Conservation (phyloP, 2,329 filamentous ascomycete genomes). For the Fulvia fulva region DNA sequence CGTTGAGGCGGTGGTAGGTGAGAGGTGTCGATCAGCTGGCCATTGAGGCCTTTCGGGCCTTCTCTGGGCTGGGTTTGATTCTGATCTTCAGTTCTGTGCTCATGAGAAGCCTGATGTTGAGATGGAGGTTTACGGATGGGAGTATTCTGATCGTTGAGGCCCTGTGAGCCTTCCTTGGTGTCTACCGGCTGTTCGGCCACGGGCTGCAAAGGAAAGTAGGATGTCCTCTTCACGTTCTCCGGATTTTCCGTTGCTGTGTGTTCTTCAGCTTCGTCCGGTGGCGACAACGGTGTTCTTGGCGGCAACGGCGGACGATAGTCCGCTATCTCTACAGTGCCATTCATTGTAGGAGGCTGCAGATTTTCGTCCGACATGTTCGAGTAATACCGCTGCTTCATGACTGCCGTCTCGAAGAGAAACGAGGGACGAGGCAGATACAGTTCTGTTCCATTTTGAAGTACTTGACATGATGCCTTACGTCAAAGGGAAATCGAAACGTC, state of each 20-base stretch:
- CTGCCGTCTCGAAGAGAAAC: too few species aligned
- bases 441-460: not conserved
- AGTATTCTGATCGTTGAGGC: not conserved
- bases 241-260: not conserved
- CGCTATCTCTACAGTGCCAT: not conserved
- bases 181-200: not conserved
- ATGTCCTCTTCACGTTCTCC: not conserved
- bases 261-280: not conserved
- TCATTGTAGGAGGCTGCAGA: not conserved
- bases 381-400: not conserved
- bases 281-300: not conserved
- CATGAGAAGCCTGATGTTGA: not conserved
- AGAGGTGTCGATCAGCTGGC: slow-evolving; percentile 1
- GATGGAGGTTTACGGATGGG: too few species aligned
- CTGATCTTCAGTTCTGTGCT: too few species aligned
- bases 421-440: too few species aligned
- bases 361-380: not conserved
- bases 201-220: not conserved
- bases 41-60: not conserved
- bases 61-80: not conserved
- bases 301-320: not conserved
- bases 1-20: slow-evolving; percentile 3
- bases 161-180: not conserved
- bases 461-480: not conserved
- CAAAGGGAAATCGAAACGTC: not conserved